Conservation (phyloP, 1,284 basidiomycete genomes). For the Filobasidium uniguttulatum region DNA sequence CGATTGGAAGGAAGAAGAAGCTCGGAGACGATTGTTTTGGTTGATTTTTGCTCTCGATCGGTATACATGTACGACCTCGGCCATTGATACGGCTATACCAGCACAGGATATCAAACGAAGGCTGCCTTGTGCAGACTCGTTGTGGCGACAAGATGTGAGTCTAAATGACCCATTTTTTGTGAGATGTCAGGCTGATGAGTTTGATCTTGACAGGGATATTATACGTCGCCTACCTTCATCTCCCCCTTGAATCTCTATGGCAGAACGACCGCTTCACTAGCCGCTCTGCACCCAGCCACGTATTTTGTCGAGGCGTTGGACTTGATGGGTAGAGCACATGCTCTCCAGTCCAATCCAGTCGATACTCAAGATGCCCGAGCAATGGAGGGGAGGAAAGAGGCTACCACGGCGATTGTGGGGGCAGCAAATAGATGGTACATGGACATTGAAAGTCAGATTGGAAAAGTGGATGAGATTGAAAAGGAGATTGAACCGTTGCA, state of each 20-base stretch:
- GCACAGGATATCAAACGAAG: constrained; percentile 32
- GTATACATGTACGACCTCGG: constrained; percentile 34
- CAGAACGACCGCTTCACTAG: constrained; percentile 7
- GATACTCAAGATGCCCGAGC: constrained; percentile 28
- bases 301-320: constrained; percentile 35
- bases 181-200: background rate
- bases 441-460: constrained; percentile 13
- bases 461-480: constrained; percentile 6
- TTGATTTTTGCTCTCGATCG: constrained; percentile 35
- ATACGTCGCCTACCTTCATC: constrained; percentile 26
- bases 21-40: constrained; percentile 33
- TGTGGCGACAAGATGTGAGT: constrained; percentile 30
- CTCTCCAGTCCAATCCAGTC: constrained; percentile 28
- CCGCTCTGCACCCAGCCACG: constrained; percentile 27
- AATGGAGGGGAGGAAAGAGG: constrained; percentile 26
- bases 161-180: background rate
- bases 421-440: constrained; percentile 29
- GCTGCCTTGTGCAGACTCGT: constrained; percentile 29
- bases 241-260: constrained; percentile 25
- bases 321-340: constrained; percentile 31
- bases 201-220: constrained; percentile 24
- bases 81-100: constrained; percentile 35
- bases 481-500: constrained; percentile 4
- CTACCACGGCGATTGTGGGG: constrained; percentile 25
- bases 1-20: constrained; percentile 35